Evolutionary conservation across 306 rosid species (phyloP).

Genomic region (Malus asiatica): DNA sequence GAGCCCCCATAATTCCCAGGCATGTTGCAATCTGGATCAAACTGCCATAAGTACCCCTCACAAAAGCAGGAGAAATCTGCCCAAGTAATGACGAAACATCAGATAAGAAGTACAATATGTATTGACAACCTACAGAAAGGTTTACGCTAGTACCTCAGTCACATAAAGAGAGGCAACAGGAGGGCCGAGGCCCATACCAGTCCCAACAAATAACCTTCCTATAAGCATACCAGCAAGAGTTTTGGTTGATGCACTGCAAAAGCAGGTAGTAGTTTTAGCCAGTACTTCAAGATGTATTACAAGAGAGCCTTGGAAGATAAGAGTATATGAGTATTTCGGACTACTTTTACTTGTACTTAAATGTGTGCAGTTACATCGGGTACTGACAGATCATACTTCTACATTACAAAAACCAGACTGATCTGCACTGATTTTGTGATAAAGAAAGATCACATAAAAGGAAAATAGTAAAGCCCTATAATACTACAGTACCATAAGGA

Average conservation of each 20-base stretch:
- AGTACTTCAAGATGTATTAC: background rate
- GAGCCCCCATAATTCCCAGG: slow-evolving; percentile 83
- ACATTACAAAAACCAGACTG: background rate
- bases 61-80: slow-evolving; percentile 89
- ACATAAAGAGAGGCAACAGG: slow-evolving; percentile 79
- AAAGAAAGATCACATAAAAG: background rate
- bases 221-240: slow-evolving; percentile 89
- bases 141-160: slow-evolving; percentile 58
- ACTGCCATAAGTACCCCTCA: slow-evolving; percentile 93
- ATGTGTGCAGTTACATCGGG: background rate
- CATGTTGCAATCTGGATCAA: slow-evolving; percentile 91
- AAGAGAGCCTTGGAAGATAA: background rate
- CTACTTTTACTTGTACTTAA: background rate
- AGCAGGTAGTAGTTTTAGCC: slow-evolving; percentile 11
- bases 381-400: background rate
- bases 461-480: background rate
- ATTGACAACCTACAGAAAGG: slow-evolving; percentile 8
- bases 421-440: background rate
- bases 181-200: slow-evolving; percentile 93
- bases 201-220: slow-evolving; percentile 89
- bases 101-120: background rate
- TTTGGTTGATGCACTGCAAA: slow-evolving; percentile 82
- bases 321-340: background rate
- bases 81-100: slow-evolving; percentile 10
- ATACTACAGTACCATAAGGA: background rate